Base-by-base conservation (phyloP, 441 rosid genomes). In the Arabidopsis lyrata region DNA sequence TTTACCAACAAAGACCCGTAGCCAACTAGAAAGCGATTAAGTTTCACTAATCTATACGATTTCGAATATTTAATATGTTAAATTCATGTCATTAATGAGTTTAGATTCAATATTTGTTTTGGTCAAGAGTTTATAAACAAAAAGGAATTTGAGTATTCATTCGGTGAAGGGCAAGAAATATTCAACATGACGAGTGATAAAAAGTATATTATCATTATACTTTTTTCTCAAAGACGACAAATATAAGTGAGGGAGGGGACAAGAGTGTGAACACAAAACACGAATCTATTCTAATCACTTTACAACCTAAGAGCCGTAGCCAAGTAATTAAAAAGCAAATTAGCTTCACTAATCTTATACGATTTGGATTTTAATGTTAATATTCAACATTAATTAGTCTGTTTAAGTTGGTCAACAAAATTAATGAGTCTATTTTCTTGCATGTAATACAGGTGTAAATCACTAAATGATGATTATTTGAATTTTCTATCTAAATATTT, bases 211-310 rank as follows among this genome's bases (percentile, higher is more conserved):
- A 20, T 50, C 4, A 22, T 10, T 20, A 57, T 34, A 66, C 58
- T 36, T 50, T 75, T 52, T 24, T 20, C 32, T 53, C 12, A 75
- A 75, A 68, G 58, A 53, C 18, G 32, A 68, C 73, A 75, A 60
- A 53, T 60, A 68, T 60, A 68, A 67, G 11, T 52, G 63, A 67
- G 56, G 7, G 63, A 67, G 56, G 14, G 67, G 57, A 34, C 68
- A 61, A 58, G 68, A 42, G 69, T 60, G 68, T 42, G 57, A 75
- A 73, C 58, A 64, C 71, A 13, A 29, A 13, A 29, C 18, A 2
- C 6, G 78, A 68, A 75, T 24, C 58, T 68, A 61, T 45, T 68
- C 69, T 68, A 34, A 68, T 68, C 7, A 60, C 74, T 75, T 48
- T 61, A 52, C 16, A 54, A 66, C 32, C 72, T 32, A 74, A 22